Base-by-base conservation (phyloP, 2,329 filamentous ascomycete species). In the Cladosporium austrohemisphaericum region DNA sequence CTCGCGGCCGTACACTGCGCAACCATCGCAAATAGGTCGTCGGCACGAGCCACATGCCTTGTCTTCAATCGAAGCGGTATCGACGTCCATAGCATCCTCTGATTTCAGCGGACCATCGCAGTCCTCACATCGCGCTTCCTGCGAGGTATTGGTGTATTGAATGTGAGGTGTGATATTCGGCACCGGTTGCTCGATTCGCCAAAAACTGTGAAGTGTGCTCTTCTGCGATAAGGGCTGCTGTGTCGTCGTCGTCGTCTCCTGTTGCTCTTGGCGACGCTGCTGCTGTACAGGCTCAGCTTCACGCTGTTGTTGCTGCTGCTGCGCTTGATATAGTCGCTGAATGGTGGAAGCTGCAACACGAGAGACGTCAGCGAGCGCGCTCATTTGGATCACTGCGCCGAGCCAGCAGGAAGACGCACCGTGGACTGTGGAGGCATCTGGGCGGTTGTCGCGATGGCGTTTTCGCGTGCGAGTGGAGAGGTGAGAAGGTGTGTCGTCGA, bases 401-500 rank as follows among this genome's bases (percentile, higher is more conserved):
- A 52, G 22, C 50, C 46, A 57, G 43, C 43, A 50, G 9, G 20
- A 13, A 23, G 33, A 36, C 18, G 25, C 14, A 81, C 79, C 73
- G 60, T 80, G 76, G 49, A 83, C 72, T 13, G 70, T 64, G 47
- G 73, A 67, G 48, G 81, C 78, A 47, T 79, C 73, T 0, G 80
- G 80, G 36, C 80, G 71, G 58, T 77, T 75, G 61, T 83, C 75
- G 51, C 79, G 71, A 55, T 77, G 73, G 26, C 80, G 68, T 64
- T 84, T 84, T 52, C 76, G 71, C 49, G 80, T 84, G 14, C 80
- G 75, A 53, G 73, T 75, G 56, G 76, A 72, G 36, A 81, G 71
- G 56, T 81, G 57, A 20, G 53, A 41, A 13, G 58, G 41, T 11
- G 28, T 31, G 20, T 60, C 56, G 35, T 52, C 45, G 36, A 50